These are phyloP conservation scores for Centella asiatica DNA, from an alignment of 129 eudicot genomes.

Conservation along the genomic window DNA sequence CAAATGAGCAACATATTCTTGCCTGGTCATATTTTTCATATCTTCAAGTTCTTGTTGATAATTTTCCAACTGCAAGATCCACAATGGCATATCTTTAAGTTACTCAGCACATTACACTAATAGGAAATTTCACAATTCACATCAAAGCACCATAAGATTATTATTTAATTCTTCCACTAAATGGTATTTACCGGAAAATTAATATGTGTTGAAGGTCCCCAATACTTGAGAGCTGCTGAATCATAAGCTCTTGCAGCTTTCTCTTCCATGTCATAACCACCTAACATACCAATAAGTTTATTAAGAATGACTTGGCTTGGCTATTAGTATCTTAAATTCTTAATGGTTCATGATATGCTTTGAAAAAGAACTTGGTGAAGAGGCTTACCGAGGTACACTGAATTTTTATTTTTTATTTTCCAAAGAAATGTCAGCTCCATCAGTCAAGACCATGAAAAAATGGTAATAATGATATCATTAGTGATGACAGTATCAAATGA, in stretches of 20 bases:
- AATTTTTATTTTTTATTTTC: too few species aligned
- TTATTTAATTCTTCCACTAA: not conserved
- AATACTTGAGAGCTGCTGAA: too few species aligned
- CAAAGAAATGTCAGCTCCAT: not conserved
- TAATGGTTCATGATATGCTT: too few species aligned
- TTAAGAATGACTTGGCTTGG: too few species aligned
- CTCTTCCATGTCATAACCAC: not conserved
- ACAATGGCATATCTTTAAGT: not conserved
- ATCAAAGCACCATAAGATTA: not conserved
- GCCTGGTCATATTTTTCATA: not conserved
- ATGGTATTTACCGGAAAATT: not conserved
- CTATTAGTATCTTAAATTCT: too few species aligned
- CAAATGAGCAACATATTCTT: not conserved
- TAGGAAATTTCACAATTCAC: not conserved
- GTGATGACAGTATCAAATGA: too few species aligned
- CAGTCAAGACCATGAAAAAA: not conserved
- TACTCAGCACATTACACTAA: not conserved
- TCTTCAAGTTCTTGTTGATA: not conserved
- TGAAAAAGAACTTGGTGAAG: not conserved
- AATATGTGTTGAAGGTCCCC: not conserved
- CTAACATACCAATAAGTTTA: too few species aligned
- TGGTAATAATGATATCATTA: too few species aligned
- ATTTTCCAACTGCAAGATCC: not conserved
- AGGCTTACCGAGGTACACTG: not conserved
- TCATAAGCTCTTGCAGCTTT: too few species aligned